These are phyloP conservation scores for Dillenia suffruticosa DNA, from an alignment of 164 flowering plant species.

Conservation along the genomic window DNA sequence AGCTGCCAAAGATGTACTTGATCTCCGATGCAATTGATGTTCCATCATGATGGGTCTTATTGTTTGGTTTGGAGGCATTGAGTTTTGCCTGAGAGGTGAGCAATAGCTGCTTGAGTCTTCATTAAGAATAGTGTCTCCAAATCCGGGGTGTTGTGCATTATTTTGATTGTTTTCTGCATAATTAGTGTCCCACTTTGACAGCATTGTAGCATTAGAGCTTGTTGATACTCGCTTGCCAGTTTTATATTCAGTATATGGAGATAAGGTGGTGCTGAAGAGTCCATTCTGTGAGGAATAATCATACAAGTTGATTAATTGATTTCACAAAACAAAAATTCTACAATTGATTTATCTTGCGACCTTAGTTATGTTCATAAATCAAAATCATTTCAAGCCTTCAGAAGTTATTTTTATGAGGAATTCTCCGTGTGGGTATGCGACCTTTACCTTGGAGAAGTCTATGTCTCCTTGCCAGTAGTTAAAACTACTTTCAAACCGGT, in stretches of 20 bases:
- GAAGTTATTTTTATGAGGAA: too few species aligned
- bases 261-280: slow-evolving; percentile 14
- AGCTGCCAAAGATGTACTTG: slow-evolving; percentile 51
- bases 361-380: too few species aligned
- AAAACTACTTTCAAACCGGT: slow-evolving; percentile 21
- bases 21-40: slow-evolving; percentile 28
- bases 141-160: slow-evolving; percentile 41
- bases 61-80: slow-evolving; percentile 22
- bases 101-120: slow-evolving; percentile 31
- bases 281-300: slow-evolving; percentile 32
- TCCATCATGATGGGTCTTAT: slow-evolving; percentile 14
- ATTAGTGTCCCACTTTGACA: slow-evolving; percentile 66
- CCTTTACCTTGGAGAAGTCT: too few species aligned
- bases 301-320: not conserved
- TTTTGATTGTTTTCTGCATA: slow-evolving; percentile 38
- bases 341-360: too few species aligned
- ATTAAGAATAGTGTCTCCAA: slow-evolving; percentile 20
- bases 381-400: too few species aligned
- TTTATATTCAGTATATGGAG: slow-evolving; percentile 27
- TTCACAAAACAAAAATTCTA: too few species aligned
- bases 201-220: slow-evolving; percentile 53
- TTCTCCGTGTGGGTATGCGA: too few species aligned
- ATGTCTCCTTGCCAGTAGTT: too few species aligned
- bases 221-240: slow-evolving; percentile 34
- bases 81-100: slow-evolving; percentile 22